Evolutionary conservation across 2,329 filamentous ascomycete genomes (phyloP).

Genomic region (Lecanicillium sp.): DNA sequence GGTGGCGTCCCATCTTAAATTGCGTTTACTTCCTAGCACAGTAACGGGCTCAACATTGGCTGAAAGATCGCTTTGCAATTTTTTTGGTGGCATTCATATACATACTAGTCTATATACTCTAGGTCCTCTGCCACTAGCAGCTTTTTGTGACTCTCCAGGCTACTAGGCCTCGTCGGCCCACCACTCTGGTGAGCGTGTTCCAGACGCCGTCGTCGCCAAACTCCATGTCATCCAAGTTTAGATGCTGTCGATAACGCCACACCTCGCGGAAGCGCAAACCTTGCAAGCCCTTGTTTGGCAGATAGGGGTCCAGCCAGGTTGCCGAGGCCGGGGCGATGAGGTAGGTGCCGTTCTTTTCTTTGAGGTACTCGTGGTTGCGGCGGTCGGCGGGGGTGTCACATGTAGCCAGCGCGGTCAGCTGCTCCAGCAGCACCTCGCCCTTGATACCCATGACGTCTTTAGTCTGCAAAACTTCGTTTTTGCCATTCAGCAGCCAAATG

Average conservation of each 20-base stretch:
- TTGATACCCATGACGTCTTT: constrained; percentile 67
- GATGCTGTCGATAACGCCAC: constrained; percentile 59
- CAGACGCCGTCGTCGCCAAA: constrained; percentile 70
- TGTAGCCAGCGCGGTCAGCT: constrained; percentile 51
- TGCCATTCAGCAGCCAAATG: constrained; percentile 70
- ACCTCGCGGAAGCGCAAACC: constrained; percentile 60
- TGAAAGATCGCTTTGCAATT: not conserved
- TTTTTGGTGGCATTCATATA: constrained; percentile 4
- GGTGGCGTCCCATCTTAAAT: no score
- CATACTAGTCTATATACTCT: constrained; percentile 7
- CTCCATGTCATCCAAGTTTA: constrained; percentile 75
- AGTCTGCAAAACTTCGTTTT: constrained; percentile 64
- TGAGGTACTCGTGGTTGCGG: constrained; percentile 47
- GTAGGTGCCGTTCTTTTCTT: constrained; percentile 57
- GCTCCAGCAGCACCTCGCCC: constrained; percentile 49
- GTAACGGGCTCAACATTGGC: no score
- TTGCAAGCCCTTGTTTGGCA: constrained; percentile 49
- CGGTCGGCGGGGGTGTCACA: constrained; percentile 54
- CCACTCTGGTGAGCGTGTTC: constrained; percentile 60
- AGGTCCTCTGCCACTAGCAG: constrained; percentile 25
- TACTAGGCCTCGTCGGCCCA: constrained; percentile 54
- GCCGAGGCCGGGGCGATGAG: constrained; percentile 69
- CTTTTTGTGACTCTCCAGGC: constrained; percentile 60
- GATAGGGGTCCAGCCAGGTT: constrained; percentile 58
- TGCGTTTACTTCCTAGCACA: no score